Evolutionary conservation across 2,329 filamentous ascomycete genomes (phyloP), one percentile per base, ranked within the genome.

Genomic region (Cladosporium sp.): DNA sequence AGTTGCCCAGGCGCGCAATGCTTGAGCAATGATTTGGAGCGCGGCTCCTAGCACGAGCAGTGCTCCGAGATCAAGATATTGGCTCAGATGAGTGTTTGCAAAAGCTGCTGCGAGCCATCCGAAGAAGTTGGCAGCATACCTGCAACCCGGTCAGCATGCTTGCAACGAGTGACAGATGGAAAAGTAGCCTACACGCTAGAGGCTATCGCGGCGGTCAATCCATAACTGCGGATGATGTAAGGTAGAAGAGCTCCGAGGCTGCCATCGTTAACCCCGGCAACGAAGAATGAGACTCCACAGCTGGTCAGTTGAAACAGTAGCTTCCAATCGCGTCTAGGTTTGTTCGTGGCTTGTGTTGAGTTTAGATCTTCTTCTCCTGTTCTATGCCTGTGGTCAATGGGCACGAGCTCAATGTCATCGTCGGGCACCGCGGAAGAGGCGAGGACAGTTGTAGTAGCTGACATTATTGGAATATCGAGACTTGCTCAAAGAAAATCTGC

Each of bases 191-290:
- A 87, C 80, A 88, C 76, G 26, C 83, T 77, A 0, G 61, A 64
- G 2, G 51, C 61, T 11, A 64, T 64, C 21, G 84, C 83, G 0
- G 85, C 87, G 14, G 77, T 82, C 55, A 88, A 82, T 5, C 78
- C 68, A 71, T 89, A 88, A 3, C 83, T 82, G 5, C 82, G 79
- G 4, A 90, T 81, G 11, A 90, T 81, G 71, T 90, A 88, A 0
- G 88, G 88, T 1, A 90, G 83, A 15, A 90, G 69, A 1, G 88
- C 82, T 2, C 88, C 88, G 0, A 90, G 78, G 67, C 84, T 88
- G 36, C 88, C 88, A 73, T 90, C 88, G 65, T 89, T 90, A 58
- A 86, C 80, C 0, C 88, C 88, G 0, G 88, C 86, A 34, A 87
- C 86, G 71, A 90, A 88, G 78, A 90, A 90, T 0, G 86, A 87